Evolutionary conservation across 2,329 filamentous ascomycete species (phyloP), one percentile per base, ranked within the genome.

Genomic region (Fusarium zealandicum): DNA sequence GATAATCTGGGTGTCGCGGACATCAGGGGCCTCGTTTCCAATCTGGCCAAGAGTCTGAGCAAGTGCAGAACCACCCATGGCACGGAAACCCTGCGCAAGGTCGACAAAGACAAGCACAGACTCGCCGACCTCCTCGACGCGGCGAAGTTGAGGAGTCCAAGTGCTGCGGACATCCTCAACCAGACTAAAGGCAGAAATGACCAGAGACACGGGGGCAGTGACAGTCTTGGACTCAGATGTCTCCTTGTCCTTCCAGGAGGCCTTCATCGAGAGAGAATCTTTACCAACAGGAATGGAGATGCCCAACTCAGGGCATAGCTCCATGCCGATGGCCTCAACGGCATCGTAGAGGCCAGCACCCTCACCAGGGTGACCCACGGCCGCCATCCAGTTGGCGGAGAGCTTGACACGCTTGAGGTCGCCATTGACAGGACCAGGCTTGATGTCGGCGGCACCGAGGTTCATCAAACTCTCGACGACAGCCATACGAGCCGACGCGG

Each of bases 221-320:
- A 98, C 93, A 63, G 93, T 93, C 77, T 90, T 95, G 12, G 82
- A 76, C 57, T 90, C 82, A 14, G 85, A 83, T 25, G 80, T 84
- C 51, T 82, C 78, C 57, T 80, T 78, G 63, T 93, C 90, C 69
- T 86, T 89, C 95, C 95, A 98, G 50, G 92, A 92, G 68, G 96
- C 93, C 80, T 97, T 97, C 95, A 99, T 98, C 3, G 93, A 97
- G 75, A 96, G 96, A 0, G 93, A 98, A 73, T 99, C 95, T 76
- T 99, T 98, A 49, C 95, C 95, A 8, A 98, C 95, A 4, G 95
- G 95, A 54, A 99, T 98, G 51, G 90, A 92, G 57, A 99, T 86
- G 28, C 90, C 92, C n/a, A 98, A 82, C 66, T 90, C 82, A 2
- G 92, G 92, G 75, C 95, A 99, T 8, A 99, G 80, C 40, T 96